phyloP scores from a whole-genome alignment of 169 alveolate species.

The Cryptosporidium tyzzeri region DNA sequence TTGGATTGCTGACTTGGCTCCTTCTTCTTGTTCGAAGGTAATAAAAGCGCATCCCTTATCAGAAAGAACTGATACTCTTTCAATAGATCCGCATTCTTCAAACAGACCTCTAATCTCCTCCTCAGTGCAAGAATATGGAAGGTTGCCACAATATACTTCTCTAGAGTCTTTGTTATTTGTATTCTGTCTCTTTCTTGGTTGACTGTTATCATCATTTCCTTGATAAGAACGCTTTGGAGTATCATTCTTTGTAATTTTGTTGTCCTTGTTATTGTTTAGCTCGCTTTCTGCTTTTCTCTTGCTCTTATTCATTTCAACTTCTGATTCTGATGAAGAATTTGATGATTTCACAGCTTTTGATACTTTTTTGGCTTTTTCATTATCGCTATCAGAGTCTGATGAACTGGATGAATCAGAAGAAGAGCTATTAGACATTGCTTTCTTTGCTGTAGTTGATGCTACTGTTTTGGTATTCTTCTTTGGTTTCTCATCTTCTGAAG shows the following conservation, averaged over 20 bases:
- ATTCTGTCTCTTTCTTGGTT: conserved; percentile 79
- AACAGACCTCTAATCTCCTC: conserved; percentile 87
- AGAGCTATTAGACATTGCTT: neutral
- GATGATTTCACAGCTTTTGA: neutral
- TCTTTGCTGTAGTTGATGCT: neutral
- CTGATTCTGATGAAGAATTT: conserved; percentile 41
- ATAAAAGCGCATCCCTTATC: conserved; percentile 91
- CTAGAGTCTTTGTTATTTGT: conserved; percentile 77
- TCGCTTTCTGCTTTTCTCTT: conserved; percentile 54
- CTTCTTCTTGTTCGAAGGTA: conserved; percentile 86
- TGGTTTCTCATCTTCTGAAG: neutral
- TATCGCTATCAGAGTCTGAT: conserved; percentile 12
- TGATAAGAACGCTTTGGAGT: conserved; percentile 17
- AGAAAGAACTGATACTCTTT: conserved; percentile 85
- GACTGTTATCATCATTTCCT: conserved; percentile 47
- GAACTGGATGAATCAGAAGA: conserved; percentile 17
- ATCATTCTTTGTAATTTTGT: neutral
- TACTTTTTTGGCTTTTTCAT: neutral
- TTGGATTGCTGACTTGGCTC: conserved; percentile 89
- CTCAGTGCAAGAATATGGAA: conserved; percentile 88
- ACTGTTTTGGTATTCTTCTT: neutral
- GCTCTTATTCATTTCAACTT: conserved; percentile 4
- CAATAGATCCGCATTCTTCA: conserved; percentile 91
- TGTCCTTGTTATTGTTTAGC: conserved; percentile 4
- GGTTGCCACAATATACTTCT: conserved; percentile 90